Percentiles rank a stretch among this genome's conserved stretches.
These are phyloP conservation scores for Aspergillus affinis DNA, from an alignment of 495 filamentous ascomycete genomes.

Conservation along the genomic window DNA sequence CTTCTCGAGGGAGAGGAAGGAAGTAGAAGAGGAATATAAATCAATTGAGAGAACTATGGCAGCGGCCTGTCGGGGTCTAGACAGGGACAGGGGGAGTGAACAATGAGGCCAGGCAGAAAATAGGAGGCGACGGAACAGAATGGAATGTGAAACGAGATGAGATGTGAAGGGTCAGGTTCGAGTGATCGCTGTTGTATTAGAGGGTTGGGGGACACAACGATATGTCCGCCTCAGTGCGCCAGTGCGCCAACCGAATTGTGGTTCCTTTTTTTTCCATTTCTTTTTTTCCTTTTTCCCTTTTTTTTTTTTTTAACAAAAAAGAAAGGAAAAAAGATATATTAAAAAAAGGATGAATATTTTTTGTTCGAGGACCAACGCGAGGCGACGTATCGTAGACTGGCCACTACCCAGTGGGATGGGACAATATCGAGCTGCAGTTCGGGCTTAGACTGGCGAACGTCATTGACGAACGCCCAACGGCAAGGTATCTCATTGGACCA, in stretches of 20 bases:
- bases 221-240: conserved; percentile 19
- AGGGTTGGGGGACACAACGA: conserved; percentile 19
- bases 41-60: conserved; percentile 33
- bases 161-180: conserved; percentile 26
- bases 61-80: conserved; percentile 30
- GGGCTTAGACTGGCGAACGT: conserved; percentile 34
- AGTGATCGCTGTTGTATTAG: conserved; percentile 30
- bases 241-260: conserved; percentile 9
- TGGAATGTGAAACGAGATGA: conserved; percentile 25
- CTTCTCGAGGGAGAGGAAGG: conserved; percentile 24
- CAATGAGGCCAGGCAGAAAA: conserved; percentile 18
- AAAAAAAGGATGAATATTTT: too few relatives aligned
- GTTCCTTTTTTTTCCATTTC: conserved; percentile 3
- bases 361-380: conserved; percentile 32
- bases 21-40: conserved; percentile 28
- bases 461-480: conserved; percentile 40
- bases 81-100: conserved; percentile 21
- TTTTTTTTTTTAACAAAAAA: conserved; percentile 4
- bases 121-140: conserved; percentile 18
- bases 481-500: conserved; percentile 42
- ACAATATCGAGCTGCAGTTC: conserved; percentile 28
- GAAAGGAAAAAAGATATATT: too few relatives aligned
- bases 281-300: background rate
- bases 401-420: conserved; percentile 32
- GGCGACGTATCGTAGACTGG: conserved; percentile 45